Evolutionary conservation across 106 monocot genomes (phyloP).

Genomic region (Agapanthus africanus): DNA sequence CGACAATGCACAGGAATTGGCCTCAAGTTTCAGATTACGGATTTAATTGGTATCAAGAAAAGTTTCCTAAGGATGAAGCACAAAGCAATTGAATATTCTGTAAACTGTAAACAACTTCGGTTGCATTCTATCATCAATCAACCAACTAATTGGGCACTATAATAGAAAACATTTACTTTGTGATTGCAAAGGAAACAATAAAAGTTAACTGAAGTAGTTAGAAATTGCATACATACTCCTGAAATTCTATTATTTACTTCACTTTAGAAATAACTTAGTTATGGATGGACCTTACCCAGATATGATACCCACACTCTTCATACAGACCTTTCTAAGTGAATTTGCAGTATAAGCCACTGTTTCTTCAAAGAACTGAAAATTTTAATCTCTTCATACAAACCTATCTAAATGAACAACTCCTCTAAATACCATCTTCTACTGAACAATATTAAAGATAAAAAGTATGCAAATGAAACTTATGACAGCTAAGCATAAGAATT

Average conservation of each 20-base stretch:
- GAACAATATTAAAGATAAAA: slow-evolving; percentile 1
- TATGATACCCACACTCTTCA: too few species aligned
- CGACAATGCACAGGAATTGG: neutral
- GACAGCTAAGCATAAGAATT: neutral
- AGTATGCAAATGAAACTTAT: neutral
- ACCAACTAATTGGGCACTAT: neutral
- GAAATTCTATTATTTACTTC: neutral
- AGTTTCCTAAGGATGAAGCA: neutral
- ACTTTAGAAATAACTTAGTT: neutral
- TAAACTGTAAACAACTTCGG: neutral
- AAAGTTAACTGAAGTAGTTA: neutral
- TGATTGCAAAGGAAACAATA: neutral
- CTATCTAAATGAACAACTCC: neutral
- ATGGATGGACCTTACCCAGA: too few species aligned
- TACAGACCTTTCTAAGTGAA: neutral
- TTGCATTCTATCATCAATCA: neutral
- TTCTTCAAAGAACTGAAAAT: neutral
- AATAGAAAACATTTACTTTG: neutral
- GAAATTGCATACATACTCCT: neutral
- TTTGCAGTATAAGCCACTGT: neutral
- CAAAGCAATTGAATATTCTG: neutral
- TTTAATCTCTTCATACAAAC: neutral
- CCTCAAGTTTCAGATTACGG: neutral
- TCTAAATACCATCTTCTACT: neutral
- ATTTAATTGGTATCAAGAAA: neutral